These are phyloP conservation scores for Penicillium paneum DNA, from an alignment of 2,329 filamentous ascomycete genomes.

Conservation along the genomic window DNA sequence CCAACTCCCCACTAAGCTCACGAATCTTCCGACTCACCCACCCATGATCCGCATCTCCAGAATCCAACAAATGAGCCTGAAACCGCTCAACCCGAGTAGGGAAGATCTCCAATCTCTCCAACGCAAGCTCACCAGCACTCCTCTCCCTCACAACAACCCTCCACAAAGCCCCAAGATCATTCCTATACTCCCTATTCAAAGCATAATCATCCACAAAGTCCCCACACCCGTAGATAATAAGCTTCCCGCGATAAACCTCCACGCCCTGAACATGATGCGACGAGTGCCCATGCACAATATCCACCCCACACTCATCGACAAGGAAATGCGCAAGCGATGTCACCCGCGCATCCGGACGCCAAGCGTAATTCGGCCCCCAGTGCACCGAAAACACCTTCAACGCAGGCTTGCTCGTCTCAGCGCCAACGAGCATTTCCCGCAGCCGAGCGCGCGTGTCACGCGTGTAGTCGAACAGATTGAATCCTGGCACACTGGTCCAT, in stretches of 20 bases:
- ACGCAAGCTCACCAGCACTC: constrained; percentile 10
- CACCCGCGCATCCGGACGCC: constrained; percentile 34
- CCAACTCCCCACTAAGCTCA: background rate
- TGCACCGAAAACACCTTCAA: constrained; percentile 41
- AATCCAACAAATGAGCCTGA: constrained; percentile 30
- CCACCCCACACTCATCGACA: constrained; percentile 42
- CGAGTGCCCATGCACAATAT: constrained; percentile 43
- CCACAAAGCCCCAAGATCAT: constrained; percentile 43
- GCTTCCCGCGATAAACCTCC: constrained; percentile 34
- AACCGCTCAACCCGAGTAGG: constrained; percentile 38
- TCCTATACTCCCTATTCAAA: constrained; percentile 33
- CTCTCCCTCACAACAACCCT: constrained; percentile 30
- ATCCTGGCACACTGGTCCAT: constrained; percentile 33
- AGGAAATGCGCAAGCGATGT: constrained; percentile 38
- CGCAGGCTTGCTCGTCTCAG: constrained; percentile 6
- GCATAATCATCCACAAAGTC: constrained; percentile 47
- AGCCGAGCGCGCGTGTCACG: constrained; percentile 21
- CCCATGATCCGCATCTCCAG: constrained; percentile 29
- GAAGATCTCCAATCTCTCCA: constrained; percentile 33
- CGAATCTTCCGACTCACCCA: constrained; percentile 17
- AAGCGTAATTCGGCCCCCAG: constrained; percentile 43
- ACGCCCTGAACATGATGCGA: constrained; percentile 44
- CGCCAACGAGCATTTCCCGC: constrained; percentile 6
- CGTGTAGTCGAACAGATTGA: constrained; percentile 40
- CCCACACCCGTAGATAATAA: constrained; percentile 43